Evolutionary conservation across 371 early-diverging fungal species (phyloP), one percentile per base, ranked within the genome.

Genomic region (Mucor circinelloides): DNA sequence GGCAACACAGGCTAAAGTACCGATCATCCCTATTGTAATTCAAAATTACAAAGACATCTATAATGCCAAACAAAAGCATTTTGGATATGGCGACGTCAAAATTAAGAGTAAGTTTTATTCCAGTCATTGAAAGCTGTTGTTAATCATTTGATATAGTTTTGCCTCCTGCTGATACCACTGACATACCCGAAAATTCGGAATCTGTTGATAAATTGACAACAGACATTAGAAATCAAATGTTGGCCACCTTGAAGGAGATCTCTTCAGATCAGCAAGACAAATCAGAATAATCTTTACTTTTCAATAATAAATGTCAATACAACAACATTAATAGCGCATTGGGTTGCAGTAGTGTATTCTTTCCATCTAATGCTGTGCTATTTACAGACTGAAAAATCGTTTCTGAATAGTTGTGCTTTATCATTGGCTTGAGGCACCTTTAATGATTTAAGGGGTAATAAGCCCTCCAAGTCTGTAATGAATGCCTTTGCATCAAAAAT

Each of bases 1-100:
- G 71, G 97, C 98, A 10, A 87, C 91, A 54, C 92, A 95, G 66
- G 93, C 94, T 0, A 82, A 87, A 60, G 87, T 91, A 7, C 97
- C 97, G 12, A 85, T 98, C 56, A 84, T 97, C 21, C 98, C 98
- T 5, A 87, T 97, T 31, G 95, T 97, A 9, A 73, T 90, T 17
- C 85, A 91, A 58, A 93, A 94, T 48, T 94, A 95, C 72, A 81
- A 85, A 66, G 79, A 90, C 60, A 60, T 93, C 30, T 97, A 93
- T 82, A 72, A 88, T 74, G 75, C 86, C n/a, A 85, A 85, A 54
- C 66, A 74, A 55, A 75, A 75, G 55, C 75, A 80, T 50, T 95
- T 92, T 79, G 78, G 77, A 7, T 70, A 89, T 34, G 96, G 97
- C 15, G 81, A 75, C 28, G 73, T 98, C 36, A 84, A 84, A 38